Evolutionary conservation across 164 flowering plant genomes (phyloP).

Genomic region (Echeveria elegans): DNA sequence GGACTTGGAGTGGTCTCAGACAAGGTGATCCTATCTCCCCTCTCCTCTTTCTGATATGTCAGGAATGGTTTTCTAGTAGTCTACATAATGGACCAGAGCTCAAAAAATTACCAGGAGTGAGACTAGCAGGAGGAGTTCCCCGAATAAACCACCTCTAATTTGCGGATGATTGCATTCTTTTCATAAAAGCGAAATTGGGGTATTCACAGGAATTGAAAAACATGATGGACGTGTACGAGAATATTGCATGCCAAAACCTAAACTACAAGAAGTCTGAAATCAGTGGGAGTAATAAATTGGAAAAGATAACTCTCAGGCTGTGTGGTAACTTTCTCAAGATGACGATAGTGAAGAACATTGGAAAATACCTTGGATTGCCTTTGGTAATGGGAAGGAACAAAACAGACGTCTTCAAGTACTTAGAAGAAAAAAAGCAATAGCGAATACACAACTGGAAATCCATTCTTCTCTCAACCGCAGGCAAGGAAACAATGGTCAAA

Average conservation of each 20-base stretch:
- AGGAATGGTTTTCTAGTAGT: not conserved
- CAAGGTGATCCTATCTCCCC: slow-evolving; percentile 1
- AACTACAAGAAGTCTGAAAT: not conserved
- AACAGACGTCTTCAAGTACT: no score
- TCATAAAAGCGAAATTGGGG: not conserved
- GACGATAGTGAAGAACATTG: no score
- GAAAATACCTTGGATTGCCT: no score
- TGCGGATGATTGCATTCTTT: not conserved
- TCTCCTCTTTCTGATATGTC: not conserved
- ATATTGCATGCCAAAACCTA: not conserved
- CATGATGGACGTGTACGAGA: not conserved
- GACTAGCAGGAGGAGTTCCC: not conserved
- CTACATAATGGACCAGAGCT: not conserved
- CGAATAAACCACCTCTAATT: not conserved
- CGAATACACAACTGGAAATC: not conserved
- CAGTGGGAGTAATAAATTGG: no score
- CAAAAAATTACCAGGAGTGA: not conserved
- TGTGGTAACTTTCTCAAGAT: no score
- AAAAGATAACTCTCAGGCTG: no score
- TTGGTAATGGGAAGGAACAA: no score
- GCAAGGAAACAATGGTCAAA: not conserved
- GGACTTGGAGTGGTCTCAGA: not conserved
- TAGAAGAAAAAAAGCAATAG: no score
- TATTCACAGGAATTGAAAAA: no score
- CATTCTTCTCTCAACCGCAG: not conserved